Percentiles rank a stretch among this genome's conserved stretches.
phyloP scores from a whole-genome alignment of 192 early-diverging fungal species.

The Gamsiella multidivaricata region DNA sequence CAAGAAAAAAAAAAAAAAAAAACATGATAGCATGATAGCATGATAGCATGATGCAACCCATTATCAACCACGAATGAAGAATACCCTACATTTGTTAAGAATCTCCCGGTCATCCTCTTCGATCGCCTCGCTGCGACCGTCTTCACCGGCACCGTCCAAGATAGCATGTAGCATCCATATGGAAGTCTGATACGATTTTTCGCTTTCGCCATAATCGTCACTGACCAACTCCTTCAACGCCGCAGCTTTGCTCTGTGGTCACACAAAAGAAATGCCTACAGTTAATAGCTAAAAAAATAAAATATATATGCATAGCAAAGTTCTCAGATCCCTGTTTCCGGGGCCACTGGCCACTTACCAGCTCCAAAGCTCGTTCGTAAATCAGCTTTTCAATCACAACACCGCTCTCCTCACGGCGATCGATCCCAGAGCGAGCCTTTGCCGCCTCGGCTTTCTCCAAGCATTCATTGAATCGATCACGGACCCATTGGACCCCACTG shows the following conservation, averaged over 20 bases:
- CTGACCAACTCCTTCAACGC: conserved; percentile 74
- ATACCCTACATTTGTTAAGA: conserved; percentile 67
- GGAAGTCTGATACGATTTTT: conserved; percentile 77
- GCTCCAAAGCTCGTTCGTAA: conserved; percentile 78
- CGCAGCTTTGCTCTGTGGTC: conserved; percentile 62
- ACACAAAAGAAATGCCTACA: not conserved
- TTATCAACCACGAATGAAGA: too few relatives aligned
- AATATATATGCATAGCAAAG: not conserved
- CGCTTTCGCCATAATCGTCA: conserved; percentile 73
- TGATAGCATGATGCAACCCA: not conserved
- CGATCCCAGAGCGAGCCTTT: conserved; percentile 61
- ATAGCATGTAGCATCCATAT: conserved; percentile 83
- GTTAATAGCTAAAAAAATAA: not conserved
- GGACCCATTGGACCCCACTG: conserved; percentile 87
- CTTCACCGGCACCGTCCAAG: conserved; percentile 59
- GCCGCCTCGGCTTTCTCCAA: conserved; percentile 83
- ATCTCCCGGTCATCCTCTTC: conserved; percentile 66
- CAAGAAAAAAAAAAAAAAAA: not conserved
- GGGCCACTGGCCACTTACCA: too few relatives aligned
- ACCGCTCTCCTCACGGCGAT: conserved; percentile 63
- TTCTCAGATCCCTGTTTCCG: not conserved
- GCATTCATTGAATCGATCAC: conserved; percentile 90
- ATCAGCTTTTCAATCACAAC: conserved; percentile 75
- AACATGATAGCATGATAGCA: not conserved
- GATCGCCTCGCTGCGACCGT: conserved; percentile 56